Base-by-base conservation (phyloP, 108 stramenopile genomes). In the Skeletonema costatum region DNA sequence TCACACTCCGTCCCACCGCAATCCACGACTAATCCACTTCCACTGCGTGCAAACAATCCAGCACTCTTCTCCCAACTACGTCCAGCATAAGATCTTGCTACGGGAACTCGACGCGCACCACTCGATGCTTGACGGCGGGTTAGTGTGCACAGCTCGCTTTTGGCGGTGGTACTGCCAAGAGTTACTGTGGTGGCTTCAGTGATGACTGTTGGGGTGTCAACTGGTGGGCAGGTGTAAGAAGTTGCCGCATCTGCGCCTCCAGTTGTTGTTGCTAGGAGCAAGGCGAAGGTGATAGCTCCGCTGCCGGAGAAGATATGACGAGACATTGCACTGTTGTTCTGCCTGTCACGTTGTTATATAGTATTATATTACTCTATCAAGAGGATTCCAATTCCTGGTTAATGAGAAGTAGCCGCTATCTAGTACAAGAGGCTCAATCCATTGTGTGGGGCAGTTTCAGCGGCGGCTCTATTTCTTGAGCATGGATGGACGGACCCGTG, bases 71-170 rank as follows among this genome's bases (percentile, higher is more conserved):
- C 76, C 76, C 76, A 77, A 8, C 6, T 1, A 13, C 21, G 33
- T 30, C 35, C 70, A 5, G 60, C 38, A 19, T 77, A 77, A 8
- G 41, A 46, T 30, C 76, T 36, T 14, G 76, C 76, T 19, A 77
- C 76, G 10, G 60, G 63, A 7, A 17, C 56, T 7, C 75, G 75
- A 1, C 58, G 11, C 1, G 31, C 39, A 6, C 68, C 67, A n/a
- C 53, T 39, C 5, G 30, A 35, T 19, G 21, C 5, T n/a, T 59
- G 32, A 56, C 62, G 64, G 31, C 69, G 75, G 8, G 69, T 31
- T 29, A 75, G 33, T 3, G 75, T 75, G 59, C 75, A 75, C 1
- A 32, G 9, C 0, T 19, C 19, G 6, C 9, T 29, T 25, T 21
- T 56, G 6, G 53, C 4, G 9, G 53, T 56, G 53, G 53, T 56